Percentiles rank a stretch among this genome's conserved stretches.
phyloP scores from a whole-genome alignment of 805 yeast species.

The Sugiyamaella marilandica region DNA sequence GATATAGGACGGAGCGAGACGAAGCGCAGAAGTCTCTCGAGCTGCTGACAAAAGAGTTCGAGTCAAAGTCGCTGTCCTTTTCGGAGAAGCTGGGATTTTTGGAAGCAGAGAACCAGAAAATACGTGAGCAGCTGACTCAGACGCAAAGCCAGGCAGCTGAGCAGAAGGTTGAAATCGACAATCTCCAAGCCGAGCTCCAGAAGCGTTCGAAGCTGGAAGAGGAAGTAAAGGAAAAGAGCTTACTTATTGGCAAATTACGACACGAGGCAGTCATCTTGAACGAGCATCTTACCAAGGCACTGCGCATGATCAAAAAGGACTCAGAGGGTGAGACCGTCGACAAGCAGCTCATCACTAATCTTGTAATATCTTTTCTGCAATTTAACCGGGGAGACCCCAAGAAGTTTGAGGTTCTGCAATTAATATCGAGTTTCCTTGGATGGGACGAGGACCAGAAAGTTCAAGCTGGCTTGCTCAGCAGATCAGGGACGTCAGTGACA shows the following conservation, averaged over 20 bases:
- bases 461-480: slow-evolving; percentile 29
- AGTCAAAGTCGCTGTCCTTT: slow-evolving; percentile 9
- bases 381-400: slow-evolving; percentile 91
- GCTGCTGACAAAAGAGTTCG: slow-evolving; percentile 32
- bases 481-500: slow-evolving; percentile 13
- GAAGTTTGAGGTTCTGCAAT: slow-evolving; percentile 84
- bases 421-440: slow-evolving; percentile 73
- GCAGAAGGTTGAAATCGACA: slow-evolving; percentile 25
- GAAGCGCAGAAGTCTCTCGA: slow-evolving; percentile 22
- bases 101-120: slow-evolving; percentile 15
- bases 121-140: slow-evolving; percentile 17
- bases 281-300: slow-evolving; percentile 92
- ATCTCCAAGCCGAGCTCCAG: slow-evolving; percentile 33
- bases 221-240: slow-evolving; percentile 63
- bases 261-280: slow-evolving; percentile 92
- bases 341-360: slow-evolving; percentile 80
- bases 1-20: slow-evolving; percentile 22
- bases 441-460: slow-evolving; percentile 68
- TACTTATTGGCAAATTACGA: slow-evolving; percentile 81
- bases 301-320: slow-evolving; percentile 74
- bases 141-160: slow-evolving; percentile 20
- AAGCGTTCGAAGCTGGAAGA: slow-evolving; percentile 40
- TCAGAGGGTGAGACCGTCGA: slow-evolving; percentile 75
- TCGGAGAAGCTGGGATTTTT: slow-evolving; percentile 6
- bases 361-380: slow-evolving; percentile 76